phyloP scores from a whole-genome alignment of 176 grass and related monocot species.

The Eremochloa ophiuroides region DNA sequence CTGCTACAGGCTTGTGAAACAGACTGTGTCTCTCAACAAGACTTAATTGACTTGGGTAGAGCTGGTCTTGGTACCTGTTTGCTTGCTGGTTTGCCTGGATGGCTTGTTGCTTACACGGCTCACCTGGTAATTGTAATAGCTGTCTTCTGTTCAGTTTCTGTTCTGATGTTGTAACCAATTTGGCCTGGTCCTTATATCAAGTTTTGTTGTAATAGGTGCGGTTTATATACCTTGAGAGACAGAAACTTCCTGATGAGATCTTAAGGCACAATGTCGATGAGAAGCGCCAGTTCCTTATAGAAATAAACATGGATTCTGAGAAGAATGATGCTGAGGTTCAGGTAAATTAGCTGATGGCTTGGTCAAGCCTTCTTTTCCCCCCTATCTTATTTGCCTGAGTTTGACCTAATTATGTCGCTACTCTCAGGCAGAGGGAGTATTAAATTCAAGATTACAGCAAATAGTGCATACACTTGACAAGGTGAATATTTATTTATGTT shows the following conservation, averaged over 20 bases:
- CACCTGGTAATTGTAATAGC: constrained; percentile 59
- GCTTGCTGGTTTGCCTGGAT: constrained; percentile 83
- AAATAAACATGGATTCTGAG: constrained; percentile 80
- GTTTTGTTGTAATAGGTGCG: constrained; percentile 66
- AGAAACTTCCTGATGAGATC: constrained; percentile 83
- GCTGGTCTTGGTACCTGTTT: constrained; percentile 96
- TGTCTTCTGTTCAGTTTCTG: constrained; percentile 29
- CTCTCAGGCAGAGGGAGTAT: constrained; percentile 82
- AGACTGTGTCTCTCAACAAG: constrained; percentile 80
- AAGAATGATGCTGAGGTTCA: constrained; percentile 87
- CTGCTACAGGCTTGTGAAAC: constrained; percentile 89
- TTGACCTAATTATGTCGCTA: constrained; percentile 13
- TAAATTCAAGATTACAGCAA: constrained; percentile 95
- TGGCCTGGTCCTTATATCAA: not conserved
- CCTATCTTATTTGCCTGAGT: constrained; percentile 10
- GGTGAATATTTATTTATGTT: constrained; percentile 40
- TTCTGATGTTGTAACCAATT: constrained; percentile 4
- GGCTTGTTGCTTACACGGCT: constrained; percentile 93
- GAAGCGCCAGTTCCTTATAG: constrained; percentile 81
- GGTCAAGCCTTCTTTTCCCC: not conserved
- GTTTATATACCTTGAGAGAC: constrained; percentile 91
- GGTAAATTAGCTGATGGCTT: constrained; percentile 41
- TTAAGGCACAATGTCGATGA: constrained; percentile 83
- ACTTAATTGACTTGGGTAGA: constrained; percentile 88
- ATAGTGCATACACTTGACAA: constrained; percentile 93